phyloP scores from a whole-genome alignment of 139 green algal species.

The Chlorella sp. region DNA sequence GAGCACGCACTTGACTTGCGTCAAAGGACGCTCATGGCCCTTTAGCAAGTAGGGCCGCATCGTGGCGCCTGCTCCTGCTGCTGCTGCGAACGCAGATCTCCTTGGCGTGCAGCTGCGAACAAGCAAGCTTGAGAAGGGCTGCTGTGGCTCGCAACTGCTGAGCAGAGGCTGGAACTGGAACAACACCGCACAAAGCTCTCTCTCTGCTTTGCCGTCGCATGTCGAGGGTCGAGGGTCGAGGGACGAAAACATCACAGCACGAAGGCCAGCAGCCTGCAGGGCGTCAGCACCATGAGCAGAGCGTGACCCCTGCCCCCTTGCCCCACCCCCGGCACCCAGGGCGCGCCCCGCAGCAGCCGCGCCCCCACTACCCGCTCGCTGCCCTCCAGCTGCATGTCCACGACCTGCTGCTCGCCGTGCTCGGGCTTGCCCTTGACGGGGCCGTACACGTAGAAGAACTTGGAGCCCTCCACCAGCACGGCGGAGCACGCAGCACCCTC shows the following conservation, averaged over 20 bases:
- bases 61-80: too few relatives aligned
- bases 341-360: conserved; percentile 21
- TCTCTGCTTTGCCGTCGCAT: too few relatives aligned
- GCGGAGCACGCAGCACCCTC: conserved; percentile 24
- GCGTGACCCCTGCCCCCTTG: background rate
- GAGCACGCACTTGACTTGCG: conserved; percentile 66
- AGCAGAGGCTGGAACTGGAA: too few relatives aligned
- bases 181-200: too few relatives aligned
- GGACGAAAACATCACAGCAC: too few relatives aligned
- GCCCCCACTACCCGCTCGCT: conserved; percentile 45
- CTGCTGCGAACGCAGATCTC: too few relatives aligned
- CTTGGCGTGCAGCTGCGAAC: too few relatives aligned
- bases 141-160: too few relatives aligned
- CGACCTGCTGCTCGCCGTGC: conserved; percentile 46
- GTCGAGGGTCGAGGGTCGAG: too few relatives aligned
- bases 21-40: conserved; percentile 84
- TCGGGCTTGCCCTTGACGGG: background rate
- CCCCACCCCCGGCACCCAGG: background rate
- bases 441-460: conserved; percentile 61
- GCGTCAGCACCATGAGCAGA: conserved; percentile 23
- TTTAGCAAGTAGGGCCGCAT: conserved; percentile 88
- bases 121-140: too few relatives aligned
- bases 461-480: conserved; percentile 50
- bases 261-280: conserved; percentile 18
- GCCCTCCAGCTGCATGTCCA: conserved; percentile 47